These are phyloP conservation scores for Phytophthora litchii DNA, from an alignment of 352 stramenopile genomes.

Conservation along the genomic window DNA sequence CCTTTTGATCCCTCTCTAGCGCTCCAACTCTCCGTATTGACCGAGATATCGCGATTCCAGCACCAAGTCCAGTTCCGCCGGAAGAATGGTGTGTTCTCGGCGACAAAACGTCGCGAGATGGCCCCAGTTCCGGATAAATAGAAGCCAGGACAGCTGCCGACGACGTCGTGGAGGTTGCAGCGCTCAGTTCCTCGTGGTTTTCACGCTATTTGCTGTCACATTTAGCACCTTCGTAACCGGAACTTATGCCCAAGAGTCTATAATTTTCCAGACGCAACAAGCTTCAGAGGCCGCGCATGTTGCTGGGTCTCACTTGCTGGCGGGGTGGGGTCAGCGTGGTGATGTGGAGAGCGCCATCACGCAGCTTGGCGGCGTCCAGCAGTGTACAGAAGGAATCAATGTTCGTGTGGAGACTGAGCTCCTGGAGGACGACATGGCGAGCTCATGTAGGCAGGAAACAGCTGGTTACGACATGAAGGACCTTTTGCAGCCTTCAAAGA, in stretches of 20 bases:
- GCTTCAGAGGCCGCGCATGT: conserved; percentile 4
- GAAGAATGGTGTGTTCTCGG: conserved; percentile 20
- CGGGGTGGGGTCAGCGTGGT: conserved; percentile 18
- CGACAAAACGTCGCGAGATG: conserved; percentile 4
- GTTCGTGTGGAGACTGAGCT: conserved; percentile 31
- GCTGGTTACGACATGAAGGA: conserved; percentile 23
- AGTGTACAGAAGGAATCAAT: conserved; percentile 38
- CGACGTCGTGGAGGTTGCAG: conserved; percentile 6
- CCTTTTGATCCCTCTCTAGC: background rate
- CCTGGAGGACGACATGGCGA: conserved; percentile 17
- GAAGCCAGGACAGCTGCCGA: background rate
- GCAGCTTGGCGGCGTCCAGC: conserved; percentile 26
- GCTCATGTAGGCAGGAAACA: conserved; percentile 21
- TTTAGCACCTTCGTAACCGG: background rate
- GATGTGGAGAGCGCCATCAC: conserved; percentile 20
- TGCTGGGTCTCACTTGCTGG: conserved; percentile 26
- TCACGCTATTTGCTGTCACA: conserved; percentile 14
- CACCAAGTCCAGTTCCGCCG: background rate
- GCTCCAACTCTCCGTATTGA: conserved; percentile 8
- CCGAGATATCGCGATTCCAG: conserved; percentile 19
- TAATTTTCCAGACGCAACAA: conserved; percentile 15
- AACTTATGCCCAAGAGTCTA: conserved; percentile 10
- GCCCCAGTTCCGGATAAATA: conserved; percentile 7
- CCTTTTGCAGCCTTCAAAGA: conserved; percentile 13
- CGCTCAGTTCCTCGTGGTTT: conserved; percentile 8